phyloP scores from a whole-genome alignment of 1,284 basidiomycete species.

The Heimioporus retisporus region DNA sequence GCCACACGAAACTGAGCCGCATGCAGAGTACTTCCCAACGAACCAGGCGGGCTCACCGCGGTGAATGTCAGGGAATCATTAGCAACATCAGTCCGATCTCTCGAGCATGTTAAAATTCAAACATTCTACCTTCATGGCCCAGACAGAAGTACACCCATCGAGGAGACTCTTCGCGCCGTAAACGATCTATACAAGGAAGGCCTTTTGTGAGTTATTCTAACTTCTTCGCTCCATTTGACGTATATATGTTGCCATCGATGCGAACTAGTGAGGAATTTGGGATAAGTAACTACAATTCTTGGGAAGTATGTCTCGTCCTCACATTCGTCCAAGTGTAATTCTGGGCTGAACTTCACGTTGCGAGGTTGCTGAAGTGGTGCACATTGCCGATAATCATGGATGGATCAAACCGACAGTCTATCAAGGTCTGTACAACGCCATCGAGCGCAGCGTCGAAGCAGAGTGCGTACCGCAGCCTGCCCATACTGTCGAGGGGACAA shows the following conservation, averaged over 20 bases:
- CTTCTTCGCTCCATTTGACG: neutral
- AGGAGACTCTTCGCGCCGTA: constrained; percentile 51
- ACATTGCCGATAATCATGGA: constrained; percentile 42
- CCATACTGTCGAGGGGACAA: neutral
- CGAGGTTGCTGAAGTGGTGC: constrained; percentile 49
- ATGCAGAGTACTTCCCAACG: constrained; percentile 34
- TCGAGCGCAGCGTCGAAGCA: constrained; percentile 53
- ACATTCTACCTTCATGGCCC: constrained; percentile 40
- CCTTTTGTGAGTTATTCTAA: constrained; percentile 44
- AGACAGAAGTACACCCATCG: constrained; percentile 37
- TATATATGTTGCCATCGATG: neutral
- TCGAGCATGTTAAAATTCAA: constrained; percentile 33
- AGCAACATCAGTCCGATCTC: constrained; percentile 29
- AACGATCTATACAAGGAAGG: constrained; percentile 54
- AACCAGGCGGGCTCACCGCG: constrained; percentile 31
- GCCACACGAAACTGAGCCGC: neutral
- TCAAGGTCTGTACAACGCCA: constrained; percentile 52
- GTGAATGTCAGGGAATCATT: constrained; percentile 34
- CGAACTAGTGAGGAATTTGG: constrained; percentile 53
- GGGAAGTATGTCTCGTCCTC: constrained; percentile 42
- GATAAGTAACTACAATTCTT: constrained; percentile 53
- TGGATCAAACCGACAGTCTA: constrained; percentile 46
- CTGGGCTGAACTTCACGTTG: neutral
- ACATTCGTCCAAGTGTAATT: neutral
- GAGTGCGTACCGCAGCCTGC: constrained; percentile 38